phyloP scores from a whole-genome alignment of 331 rosid genomes.

The Stylosanthes scabra region DNA sequence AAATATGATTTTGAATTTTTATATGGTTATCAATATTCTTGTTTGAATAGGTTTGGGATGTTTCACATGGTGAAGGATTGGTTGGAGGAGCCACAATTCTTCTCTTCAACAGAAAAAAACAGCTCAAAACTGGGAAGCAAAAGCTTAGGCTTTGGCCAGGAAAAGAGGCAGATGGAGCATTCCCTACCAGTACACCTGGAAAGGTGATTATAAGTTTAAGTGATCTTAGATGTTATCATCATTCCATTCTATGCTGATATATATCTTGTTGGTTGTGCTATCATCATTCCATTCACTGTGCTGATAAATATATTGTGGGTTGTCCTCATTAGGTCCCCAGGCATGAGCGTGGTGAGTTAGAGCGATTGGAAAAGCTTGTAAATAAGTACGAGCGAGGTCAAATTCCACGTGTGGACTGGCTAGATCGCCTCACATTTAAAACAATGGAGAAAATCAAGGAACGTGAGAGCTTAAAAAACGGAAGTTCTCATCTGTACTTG shows the following conservation, averaged over 20 bases:
- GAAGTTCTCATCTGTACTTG: constrained; percentile 80
- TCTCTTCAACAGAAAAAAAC: constrained; percentile 88
- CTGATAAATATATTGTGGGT: constrained; percentile 17
- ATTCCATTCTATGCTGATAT: too few species aligned
- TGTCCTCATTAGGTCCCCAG: constrained; percentile 78
- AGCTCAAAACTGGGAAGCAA: constrained; percentile 98
- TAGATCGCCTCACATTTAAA: constrained; percentile 91
- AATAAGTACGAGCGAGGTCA: constrained; percentile 97
- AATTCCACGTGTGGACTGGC: constrained; percentile 91
- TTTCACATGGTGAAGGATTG: constrained; percentile 89
- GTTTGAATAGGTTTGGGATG: constrained; percentile 88
- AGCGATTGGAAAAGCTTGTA: constrained; percentile 90
- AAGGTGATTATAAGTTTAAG: constrained; percentile 63
- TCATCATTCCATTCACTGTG: too few species aligned
- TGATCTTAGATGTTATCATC: constrained; percentile 17
- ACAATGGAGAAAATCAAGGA: constrained; percentile 83
- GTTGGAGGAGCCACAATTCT: constrained; percentile 97
- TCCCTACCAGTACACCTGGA: constrained; percentile 90
- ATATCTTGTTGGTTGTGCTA: too few species aligned
- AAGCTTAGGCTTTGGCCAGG: constrained; percentile 97
- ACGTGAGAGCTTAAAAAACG: constrained; percentile 72
- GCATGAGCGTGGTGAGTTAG: constrained; percentile 93
- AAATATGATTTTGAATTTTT: constrained; percentile 26
- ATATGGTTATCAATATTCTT: constrained; percentile 23
- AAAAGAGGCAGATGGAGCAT: constrained; percentile 89